Evolutionary conservation across 805 yeast species (phyloP), one percentile per base, ranked within the genome.

Genomic region (Hanseniaspora valbyensis): DNA sequence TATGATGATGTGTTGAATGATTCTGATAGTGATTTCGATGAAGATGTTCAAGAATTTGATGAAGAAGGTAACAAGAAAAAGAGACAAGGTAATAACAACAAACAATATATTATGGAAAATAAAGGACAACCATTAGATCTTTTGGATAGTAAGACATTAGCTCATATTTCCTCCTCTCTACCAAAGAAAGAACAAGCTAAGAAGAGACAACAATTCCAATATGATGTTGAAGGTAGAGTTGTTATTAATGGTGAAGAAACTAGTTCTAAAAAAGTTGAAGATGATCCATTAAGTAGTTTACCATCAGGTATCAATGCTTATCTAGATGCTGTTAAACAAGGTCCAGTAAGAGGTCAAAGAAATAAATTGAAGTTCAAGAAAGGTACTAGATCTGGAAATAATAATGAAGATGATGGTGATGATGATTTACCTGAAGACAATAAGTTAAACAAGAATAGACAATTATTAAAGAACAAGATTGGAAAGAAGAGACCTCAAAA

Each of bases 1-100:
- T 87, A 84, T 59, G 98, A 92, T 60, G 92, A 84, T 63, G 96
- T 95, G 0, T 69, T 92, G 41, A 85, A 90, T 66, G 94, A 82
- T 49, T 76, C 79, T 8, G 77, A 75, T 36, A 76, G 82, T 48
- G 84, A 78, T 30, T 75, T 71, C 42, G 83, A 77, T 26, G 76
- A 72, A 21, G 53, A 44, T 16, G 25, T 30, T 26, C 53, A 50
- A 36, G 81, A 73, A 19, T 77, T 70, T 30, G 76, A 69, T 5
- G 70, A 62, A 19, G 75, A 66, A 19, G 62, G 60, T 24, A 56
- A 55, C 24, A 58, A 60, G 34, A 48, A 56, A 44, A 39, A 53
- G 39, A 51, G 53, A 41, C 26, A 63, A 13, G 53, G 59, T 53
- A 53, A 58, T 21, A 25, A 45, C 21, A 62, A 74, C 33, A 70